These are phyloP conservation scores for Teunomyces kruisii DNA, from an alignment of 805 yeast genomes.

Conservation along the genomic window DNA sequence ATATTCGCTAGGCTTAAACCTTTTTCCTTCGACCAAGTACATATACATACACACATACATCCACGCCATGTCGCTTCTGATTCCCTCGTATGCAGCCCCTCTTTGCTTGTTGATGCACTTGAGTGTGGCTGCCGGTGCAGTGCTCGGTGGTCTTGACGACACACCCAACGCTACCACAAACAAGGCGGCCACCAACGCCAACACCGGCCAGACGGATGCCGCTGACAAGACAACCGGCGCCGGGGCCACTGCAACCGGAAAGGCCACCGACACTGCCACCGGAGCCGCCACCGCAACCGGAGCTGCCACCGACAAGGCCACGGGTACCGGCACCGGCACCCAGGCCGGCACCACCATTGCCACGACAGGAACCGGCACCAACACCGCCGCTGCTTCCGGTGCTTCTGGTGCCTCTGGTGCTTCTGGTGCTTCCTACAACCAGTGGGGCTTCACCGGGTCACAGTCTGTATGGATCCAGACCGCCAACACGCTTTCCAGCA, in stretches of 20 bases:
- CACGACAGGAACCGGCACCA: slow-evolving; percentile 7
- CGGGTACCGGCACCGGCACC: slow-evolving; percentile 10
- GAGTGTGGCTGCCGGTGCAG: slow-evolving; percentile 9
- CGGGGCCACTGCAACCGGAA: slow-evolving; percentile 6
- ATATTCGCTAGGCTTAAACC: too few species aligned
- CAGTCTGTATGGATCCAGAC: slow-evolving; percentile 35
- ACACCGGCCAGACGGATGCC: slow-evolving; percentile 5
- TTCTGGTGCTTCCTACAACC: slow-evolving; percentile 28
- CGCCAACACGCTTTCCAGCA: slow-evolving; percentile 5
- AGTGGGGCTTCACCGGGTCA: slow-evolving; percentile 43
- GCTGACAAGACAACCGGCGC: slow-evolving; percentile 5
- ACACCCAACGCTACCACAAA: background rate
- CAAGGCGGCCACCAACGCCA: slow-evolving; percentile 4
- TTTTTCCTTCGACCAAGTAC: too few species aligned
- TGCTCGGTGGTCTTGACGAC: slow-evolving; percentile 17
- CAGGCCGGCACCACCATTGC: slow-evolving; percentile 7
- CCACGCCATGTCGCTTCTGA: slow-evolving; percentile 16
- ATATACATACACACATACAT: too few species aligned
- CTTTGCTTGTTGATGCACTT: slow-evolving; percentile 9
- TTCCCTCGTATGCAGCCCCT: slow-evolving; percentile 3
- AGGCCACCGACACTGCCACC: slow-evolving; percentile 6
- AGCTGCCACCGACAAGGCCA: slow-evolving; percentile 8
- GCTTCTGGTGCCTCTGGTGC: slow-evolving; percentile 5
- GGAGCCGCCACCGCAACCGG: slow-evolving; percentile 1
- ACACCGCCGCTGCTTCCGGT: slow-evolving; percentile 5